A percentile compares a stretch with the other conserved stretches of the same genome.
Evolutionary conservation across 164 flowering plant species (phyloP).

Genomic region (Hamamelis virginiana): DNA sequence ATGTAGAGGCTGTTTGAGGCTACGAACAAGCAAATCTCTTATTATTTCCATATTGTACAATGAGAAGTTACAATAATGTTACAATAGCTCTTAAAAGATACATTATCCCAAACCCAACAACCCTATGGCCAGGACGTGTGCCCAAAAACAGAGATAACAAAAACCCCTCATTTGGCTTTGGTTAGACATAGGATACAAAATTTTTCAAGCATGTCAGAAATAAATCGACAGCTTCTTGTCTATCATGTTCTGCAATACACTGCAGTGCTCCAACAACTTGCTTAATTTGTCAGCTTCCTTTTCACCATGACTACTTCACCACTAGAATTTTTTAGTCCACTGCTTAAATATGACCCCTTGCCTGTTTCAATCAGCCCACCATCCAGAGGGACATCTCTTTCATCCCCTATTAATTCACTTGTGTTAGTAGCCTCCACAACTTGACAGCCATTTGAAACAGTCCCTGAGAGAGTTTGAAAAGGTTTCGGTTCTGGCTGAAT

Average conservation of each 20-base stretch:
- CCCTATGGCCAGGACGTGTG: too few species aligned
- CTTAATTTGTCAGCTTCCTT: slow-evolving; percentile 45
- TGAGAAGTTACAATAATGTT: too few species aligned
- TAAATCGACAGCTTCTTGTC: slow-evolving; percentile 59
- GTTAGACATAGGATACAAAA: neutral
- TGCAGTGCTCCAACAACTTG: slow-evolving; percentile 62
- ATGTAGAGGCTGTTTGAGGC: too few species aligned
- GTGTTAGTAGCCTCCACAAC: slow-evolving; percentile 10
- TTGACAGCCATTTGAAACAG: slow-evolving; percentile 6
- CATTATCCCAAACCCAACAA: too few species aligned
- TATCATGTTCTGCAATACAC: slow-evolving; percentile 53
- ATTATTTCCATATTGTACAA: too few species aligned
- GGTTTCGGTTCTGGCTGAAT: slow-evolving; percentile 13
- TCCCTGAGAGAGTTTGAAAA: slow-evolving; percentile 12
- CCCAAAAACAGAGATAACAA: too few species aligned
- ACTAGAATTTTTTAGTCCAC: slow-evolving; percentile 6
- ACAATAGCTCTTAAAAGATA: too few species aligned
- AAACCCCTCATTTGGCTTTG: neutral
- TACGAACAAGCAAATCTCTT: too few species aligned
- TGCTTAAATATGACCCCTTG: neutral
- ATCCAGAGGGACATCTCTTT: slow-evolving; percentile 9
- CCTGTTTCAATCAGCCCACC: neutral
- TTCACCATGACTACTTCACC: slow-evolving; percentile 9
- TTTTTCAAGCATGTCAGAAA: slow-evolving; percentile 34
- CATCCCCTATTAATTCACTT: slow-evolving; percentile 8